Percentiles rank a stretch among this genome's conserved stretches.
Conservation (phyloP, 768 basidiomycete species). For the Mrakia gelida region DNA sequence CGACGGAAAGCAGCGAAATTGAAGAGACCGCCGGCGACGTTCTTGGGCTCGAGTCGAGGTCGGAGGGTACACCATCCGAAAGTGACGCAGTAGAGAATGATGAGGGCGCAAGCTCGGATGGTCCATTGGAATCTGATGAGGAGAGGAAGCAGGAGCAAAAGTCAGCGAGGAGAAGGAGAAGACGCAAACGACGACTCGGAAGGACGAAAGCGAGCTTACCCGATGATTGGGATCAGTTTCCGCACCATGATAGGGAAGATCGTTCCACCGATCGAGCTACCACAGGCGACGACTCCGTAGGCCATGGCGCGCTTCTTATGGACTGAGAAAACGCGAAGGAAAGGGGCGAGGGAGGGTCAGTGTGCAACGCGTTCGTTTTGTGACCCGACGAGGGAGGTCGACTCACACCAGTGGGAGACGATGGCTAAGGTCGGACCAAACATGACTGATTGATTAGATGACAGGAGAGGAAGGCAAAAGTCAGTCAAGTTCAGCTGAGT, state of each 20-base stretch:
- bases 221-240: conserved; percentile 15
- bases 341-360: background rate
- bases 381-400: background rate
- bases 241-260: conserved; percentile 58
- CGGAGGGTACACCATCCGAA: conserved; percentile 30
- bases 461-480: background rate
- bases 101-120: conserved; percentile 28
- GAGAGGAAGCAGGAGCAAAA: background rate
- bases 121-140: conserved; percentile 27
- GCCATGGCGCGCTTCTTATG: conserved; percentile 63
- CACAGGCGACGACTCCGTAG: conserved; percentile 64
- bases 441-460: background rate
- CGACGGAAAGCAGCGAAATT: conserved; percentile 28
- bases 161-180: background rate
- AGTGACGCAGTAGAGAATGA: conserved; percentile 18
- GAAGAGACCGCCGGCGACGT: conserved; percentile 29
- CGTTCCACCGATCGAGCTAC: conserved; percentile 62
- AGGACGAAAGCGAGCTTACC: background rate
- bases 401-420: conserved; percentile 30
- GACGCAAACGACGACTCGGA: background rate
- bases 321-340: conserved; percentile 37
- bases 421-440: conserved; percentile 28
- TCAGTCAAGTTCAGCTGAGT: background rate
- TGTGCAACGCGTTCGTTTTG: background rate
- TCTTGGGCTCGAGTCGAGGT: conserved; percentile 31